Evolutionary conservation across 2,329 filamentous ascomycete species (phyloP).

Genomic region (Clonostachys rosea): DNA sequence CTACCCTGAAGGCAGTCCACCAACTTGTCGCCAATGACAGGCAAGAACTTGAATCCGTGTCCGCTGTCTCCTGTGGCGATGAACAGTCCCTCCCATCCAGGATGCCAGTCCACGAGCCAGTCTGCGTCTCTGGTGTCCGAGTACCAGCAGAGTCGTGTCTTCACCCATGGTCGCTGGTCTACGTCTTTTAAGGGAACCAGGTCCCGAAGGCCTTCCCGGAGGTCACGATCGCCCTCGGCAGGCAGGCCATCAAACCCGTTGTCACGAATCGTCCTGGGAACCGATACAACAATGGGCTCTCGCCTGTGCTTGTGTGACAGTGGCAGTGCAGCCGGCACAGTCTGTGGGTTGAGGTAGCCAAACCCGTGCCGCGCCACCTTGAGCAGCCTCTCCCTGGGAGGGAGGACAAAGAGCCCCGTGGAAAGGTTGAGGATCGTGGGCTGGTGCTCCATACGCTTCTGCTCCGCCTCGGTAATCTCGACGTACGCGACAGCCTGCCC

Average conservation of each 20-base stretch:
- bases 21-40: slow-evolving; percentile 59
- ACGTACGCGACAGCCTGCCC: slow-evolving; percentile 81
- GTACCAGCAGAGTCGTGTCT: slow-evolving; percentile 70
- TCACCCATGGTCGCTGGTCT: slow-evolving; percentile 53
- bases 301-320: slow-evolving; percentile 14
- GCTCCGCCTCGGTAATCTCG: slow-evolving; percentile 66
- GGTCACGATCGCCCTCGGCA: slow-evolving; percentile 53
- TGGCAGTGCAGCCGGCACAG: slow-evolving; percentile 25
- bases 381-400: slow-evolving; percentile 55
- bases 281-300: slow-evolving; percentile 24
- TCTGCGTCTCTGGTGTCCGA: slow-evolving; percentile 68
- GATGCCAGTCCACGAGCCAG: slow-evolving; percentile 68
- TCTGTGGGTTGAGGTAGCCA: slow-evolving; percentile 56
- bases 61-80: slow-evolving; percentile 60
- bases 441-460: slow-evolving; percentile 55
- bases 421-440: slow-evolving; percentile 72
- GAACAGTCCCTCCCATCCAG: slow-evolving; percentile 52
- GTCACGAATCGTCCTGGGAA: slow-evolving; percentile 25
- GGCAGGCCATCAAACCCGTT: slow-evolving; percentile 45
- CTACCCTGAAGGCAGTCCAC: slow-evolving; percentile 46
- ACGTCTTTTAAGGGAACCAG: slow-evolving; percentile 55
- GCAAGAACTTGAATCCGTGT: slow-evolving; percentile 66
- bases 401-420: slow-evolving; percentile 70
- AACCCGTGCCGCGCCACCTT: slow-evolving; percentile 68
- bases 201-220: slow-evolving; percentile 55